Evolutionary conservation across 2,329 filamentous ascomycete species (phyloP), one percentile per base, ranked within the genome.

Genomic region (Xylariaceae sp.): DNA sequence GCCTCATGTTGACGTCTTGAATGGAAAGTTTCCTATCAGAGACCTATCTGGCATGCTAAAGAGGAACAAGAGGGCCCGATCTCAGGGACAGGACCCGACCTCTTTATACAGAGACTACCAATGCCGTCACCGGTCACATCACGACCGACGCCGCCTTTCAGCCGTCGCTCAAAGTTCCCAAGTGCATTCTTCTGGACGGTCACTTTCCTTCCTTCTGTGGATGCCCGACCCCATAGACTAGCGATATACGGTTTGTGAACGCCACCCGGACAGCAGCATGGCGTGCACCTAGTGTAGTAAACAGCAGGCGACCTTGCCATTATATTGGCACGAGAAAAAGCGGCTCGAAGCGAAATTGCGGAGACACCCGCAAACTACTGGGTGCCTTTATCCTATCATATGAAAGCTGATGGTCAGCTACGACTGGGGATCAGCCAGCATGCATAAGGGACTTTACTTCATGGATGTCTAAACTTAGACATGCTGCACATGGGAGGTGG

Each of bases 1-100:
- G 55, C 51, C 57, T 51, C 60, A 62, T 62, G 7, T 50, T 44
- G 45, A 30, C 57, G 5, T 47, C 35, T 8, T 2, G 44, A 1
- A 11, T 8, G 7, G 13, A 34, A 35, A 13, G 17, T 18, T 23
- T 13, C 2, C 17, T 10, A 17, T 8, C 2, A 4, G 11, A 30
- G 4, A 15, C 23, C 35, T 45, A 47, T 34, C 35, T 18, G 35
- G 11, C 23, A 47, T 39, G 45, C 34, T 11, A 35, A 53, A 42
- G 30, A 55, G 23, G 30, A n/a, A 11, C 4, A 18, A 45, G 6
- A 49, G 17, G 4, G 30, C 42, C 17, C 23, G 35, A 17, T 11
- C n/a, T 10, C 34, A 34, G 35, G 39, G 50, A 49, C 39, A 37
- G 18, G 4, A 35, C 42, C 10, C 35, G 18, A 7, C 42, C 51